Base-by-base conservation (phyloP, 495 filamentous ascomycete species). In the Thozetella sp. region DNA sequence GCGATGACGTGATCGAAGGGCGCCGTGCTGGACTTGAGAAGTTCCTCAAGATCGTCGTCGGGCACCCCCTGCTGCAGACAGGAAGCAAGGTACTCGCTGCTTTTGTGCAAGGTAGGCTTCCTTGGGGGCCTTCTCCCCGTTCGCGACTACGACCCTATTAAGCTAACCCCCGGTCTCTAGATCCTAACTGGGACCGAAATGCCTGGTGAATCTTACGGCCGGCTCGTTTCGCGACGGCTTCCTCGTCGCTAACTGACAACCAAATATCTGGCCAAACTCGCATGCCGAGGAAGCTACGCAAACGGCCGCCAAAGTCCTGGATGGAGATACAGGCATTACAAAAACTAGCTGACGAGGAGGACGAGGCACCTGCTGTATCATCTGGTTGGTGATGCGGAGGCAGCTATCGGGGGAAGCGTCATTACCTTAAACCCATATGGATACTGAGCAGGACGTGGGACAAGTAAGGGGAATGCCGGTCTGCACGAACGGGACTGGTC, bases 1-100 rank as follows among this genome's bases (percentile, higher is more conserved):
- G 90, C 60, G 95, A 99, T 70, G 95, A 97, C 67, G 96, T 99
- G 64, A 99, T 99, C 69, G 96, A 99, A 83, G 92, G 96, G 72
- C 82, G 95, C 25, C 81, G 94, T 50, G 90, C 93, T 65, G 95
- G 95, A 10, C 79, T 99, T 58, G 93, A 99, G 80, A 86, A 94
- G 66, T 99, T 99, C 70, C 74, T 99, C 69, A 93, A 96, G 86
- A 98, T 99, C 64, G 95, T 99, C 2, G 95, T 97, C 0, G 93
- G 95, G 0, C 95, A 99, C 76, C 95, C 95, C 57, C 80, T 99
- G 61, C 76, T 99, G 77, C 95, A 99, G 86, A 98, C 96, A 27
- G 96, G 96, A 54, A 97, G 93, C 71, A 97, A 97, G 76, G 95
- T 98, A 58, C 73, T 99, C 64, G 93, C 92, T 20, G 90, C 90